Conservation (phyloP, 108 stramenopile species). For the Cyclostephanos tholiformis region DNA sequence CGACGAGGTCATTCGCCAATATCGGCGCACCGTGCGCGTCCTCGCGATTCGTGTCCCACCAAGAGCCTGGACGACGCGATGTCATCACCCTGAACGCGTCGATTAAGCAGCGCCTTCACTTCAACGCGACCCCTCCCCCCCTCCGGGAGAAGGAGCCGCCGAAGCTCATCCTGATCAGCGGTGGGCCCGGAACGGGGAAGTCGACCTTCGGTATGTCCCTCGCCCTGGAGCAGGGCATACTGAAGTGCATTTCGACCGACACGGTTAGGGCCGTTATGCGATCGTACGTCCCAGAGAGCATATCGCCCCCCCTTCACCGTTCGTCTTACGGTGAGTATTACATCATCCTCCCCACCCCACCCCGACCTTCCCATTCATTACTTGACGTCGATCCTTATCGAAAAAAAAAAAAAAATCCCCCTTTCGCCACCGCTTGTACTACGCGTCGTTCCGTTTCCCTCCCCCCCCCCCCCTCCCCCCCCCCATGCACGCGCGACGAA, state of each 20-base stretch:
- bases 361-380: neutral
- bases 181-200: slow-evolving; percentile 60
- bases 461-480: neutral
- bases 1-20: neutral
- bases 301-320: slow-evolving; percentile 68
- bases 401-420: too few relatives aligned
- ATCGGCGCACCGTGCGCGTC: neutral
- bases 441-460: neutral
- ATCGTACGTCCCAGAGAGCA: slow-evolving; percentile 50
- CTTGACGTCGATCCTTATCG: too few relatives aligned
- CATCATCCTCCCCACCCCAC: neutral
- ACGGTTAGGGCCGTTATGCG: slow-evolving; percentile 66
- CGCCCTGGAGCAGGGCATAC: slow-evolving; percentile 66
- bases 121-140: slow-evolving; percentile 13
- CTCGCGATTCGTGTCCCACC: neutral
- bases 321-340: slow-evolving; percentile 54
- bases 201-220: slow-evolving; percentile 68
- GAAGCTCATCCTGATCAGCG: slow-evolving; percentile 58
- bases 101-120: slow-evolving; percentile 38
- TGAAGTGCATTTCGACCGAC: slow-evolving; percentile 71
- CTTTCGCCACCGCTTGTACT: too few relatives aligned
- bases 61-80: neutral
- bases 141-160: slow-evolving; percentile 40
- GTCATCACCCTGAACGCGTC: slow-evolving; percentile 14
- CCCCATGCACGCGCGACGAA: too few relatives aligned